These are phyloP conservation scores for Glycine soja DNA, from an alignment of 306 rosid genomes.

Conservation along the genomic window DNA sequence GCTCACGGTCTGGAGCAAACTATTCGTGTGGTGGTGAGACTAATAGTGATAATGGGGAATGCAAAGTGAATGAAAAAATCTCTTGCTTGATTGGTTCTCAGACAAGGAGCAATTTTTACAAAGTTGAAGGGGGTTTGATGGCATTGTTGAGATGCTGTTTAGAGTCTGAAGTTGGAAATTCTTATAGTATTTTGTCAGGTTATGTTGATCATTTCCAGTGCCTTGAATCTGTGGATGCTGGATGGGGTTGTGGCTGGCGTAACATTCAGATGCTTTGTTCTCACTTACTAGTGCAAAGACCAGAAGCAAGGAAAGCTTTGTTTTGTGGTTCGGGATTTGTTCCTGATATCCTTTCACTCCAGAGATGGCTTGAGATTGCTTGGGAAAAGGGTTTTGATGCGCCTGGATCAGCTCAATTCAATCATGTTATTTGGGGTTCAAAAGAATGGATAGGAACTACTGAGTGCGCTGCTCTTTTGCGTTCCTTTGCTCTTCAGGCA, in stretches of 20 bases:
- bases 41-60: conserved; percentile 42
- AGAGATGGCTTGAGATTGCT: conserved; percentile 94
- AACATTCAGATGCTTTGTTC: conserved; percentile 85
- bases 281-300: conserved; percentile 68
- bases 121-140: conserved; percentile 75
- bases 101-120: conserved; percentile 52
- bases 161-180: conserved; percentile 67
- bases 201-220: conserved; percentile 81
- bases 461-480: conserved; percentile 82
- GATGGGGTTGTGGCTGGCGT: conserved; percentile 97
- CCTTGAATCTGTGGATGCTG: conserved; percentile 67
- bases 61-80: conserved; percentile 53
- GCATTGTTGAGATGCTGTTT: conserved; percentile 68
- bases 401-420: conserved; percentile 68
- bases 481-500: conserved; percentile 74
- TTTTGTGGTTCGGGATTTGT: conserved; percentile 78
- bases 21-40: conserved; percentile 3
- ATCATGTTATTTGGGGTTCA: conserved; percentile 63
- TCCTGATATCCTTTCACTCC: conserved; percentile 79
- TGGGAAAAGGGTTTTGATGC: conserved; percentile 90
- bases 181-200: conserved; percentile 61
- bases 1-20: too few relatives aligned
- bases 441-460: conserved; percentile 84
- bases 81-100: conserved; percentile 69
- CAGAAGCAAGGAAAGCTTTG: conserved; percentile 65